These are phyloP conservation scores for Nannizzia gypsea DNA, from an alignment of 2,329 filamentous ascomycete species.

Conservation along the genomic window DNA sequence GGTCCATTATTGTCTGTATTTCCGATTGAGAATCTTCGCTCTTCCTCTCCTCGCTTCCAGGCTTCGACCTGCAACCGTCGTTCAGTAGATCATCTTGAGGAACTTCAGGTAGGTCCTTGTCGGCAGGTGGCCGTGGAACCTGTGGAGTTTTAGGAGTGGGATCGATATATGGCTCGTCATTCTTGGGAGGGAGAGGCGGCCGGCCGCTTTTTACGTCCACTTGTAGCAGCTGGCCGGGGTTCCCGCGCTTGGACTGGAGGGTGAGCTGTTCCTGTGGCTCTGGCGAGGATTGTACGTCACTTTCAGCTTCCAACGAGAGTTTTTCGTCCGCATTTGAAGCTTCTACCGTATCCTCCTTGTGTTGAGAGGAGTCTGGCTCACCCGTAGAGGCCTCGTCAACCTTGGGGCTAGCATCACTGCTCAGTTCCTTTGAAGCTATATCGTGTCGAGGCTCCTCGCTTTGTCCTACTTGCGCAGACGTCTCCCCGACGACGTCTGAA, in stretches of 20 bases:
- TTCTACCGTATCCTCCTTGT: neutral
- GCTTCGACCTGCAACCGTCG: conserved; percentile 30
- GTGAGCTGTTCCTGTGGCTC: conserved; percentile 2
- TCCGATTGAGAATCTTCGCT: conserved; percentile 63
- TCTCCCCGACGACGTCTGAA: conserved; percentile 1
- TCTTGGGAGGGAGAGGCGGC: conserved; percentile 39
- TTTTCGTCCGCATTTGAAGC: neutral
- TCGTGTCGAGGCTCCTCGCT: neutral
- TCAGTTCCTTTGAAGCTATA: neutral
- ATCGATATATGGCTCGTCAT: conserved; percentile 42
- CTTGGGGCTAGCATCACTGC: neutral
- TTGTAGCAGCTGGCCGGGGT: conserved; percentile 2
- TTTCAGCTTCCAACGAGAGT: neutral
- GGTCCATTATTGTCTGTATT: conserved; percentile 95
- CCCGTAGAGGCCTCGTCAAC: neutral
- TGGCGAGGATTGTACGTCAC: neutral
- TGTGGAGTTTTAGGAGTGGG: conserved; percentile 37
- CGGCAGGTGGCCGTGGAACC: conserved; percentile 30
- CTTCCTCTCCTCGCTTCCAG: conserved; percentile 44
- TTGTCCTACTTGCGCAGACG: neutral
- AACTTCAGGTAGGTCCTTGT: conserved; percentile 31
- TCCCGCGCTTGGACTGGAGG: conserved; percentile 6
- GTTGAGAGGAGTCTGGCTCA: neutral
- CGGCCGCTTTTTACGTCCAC: conserved; percentile 13
- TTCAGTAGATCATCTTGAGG: conserved; percentile 20